phyloP scores from a whole-genome alignment of 2,329 filamentous ascomycete species.

The Aureobasidium zeae region DNA sequence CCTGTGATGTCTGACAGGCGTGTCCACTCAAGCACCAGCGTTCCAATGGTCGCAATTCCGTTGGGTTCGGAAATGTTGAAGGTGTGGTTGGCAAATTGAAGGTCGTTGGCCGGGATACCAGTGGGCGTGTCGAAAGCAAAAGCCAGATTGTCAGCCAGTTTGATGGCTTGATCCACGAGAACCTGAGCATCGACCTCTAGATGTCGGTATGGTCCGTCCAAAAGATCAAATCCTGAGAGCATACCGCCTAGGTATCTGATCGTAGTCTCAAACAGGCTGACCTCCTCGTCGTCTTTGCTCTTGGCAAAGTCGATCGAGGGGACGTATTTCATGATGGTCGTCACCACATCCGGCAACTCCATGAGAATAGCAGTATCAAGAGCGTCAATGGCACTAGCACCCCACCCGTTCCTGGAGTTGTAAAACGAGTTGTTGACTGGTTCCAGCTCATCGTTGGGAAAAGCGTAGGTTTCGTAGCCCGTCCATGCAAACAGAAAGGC shows the following conservation, averaged over 20 bases:
- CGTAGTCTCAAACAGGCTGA: conserved; percentile 83
- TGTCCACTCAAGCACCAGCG: conserved; percentile 76
- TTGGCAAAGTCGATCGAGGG: conserved; percentile 60
- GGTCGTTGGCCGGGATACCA: conserved; percentile 62
- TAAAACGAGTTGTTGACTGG: conserved; percentile 56
- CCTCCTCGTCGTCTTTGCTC: conserved; percentile 38
- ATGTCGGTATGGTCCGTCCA: conserved; percentile 50
- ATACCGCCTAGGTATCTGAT: conserved; percentile 80
- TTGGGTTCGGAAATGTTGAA: conserved; percentile 48
- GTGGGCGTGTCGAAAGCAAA: conserved; percentile 69
- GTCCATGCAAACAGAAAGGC: conserved; percentile 64
- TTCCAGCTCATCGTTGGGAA: conserved; percentile 65
- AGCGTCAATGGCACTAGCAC: conserved; percentile 71
- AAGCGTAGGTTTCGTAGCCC: conserved; percentile 52
- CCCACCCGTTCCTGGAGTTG: conserved; percentile 76
- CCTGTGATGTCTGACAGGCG: conserved; percentile 67
- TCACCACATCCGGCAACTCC: conserved; percentile 57
- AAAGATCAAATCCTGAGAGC: conserved; percentile 64
- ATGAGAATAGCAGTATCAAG: conserved; percentile 73
- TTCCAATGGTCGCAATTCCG: conserved; percentile 67
- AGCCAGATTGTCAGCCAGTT: conserved; percentile 62
- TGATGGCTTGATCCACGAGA: conserved; percentile 58
- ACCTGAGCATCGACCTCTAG: conserved; percentile 41
- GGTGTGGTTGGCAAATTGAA: conserved; percentile 48
- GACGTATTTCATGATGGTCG: conserved; percentile 62